Evolutionary conservation across 2,329 filamentous ascomycete species (phyloP).

Genomic region (Pseudogymnoascus sp.): DNA sequence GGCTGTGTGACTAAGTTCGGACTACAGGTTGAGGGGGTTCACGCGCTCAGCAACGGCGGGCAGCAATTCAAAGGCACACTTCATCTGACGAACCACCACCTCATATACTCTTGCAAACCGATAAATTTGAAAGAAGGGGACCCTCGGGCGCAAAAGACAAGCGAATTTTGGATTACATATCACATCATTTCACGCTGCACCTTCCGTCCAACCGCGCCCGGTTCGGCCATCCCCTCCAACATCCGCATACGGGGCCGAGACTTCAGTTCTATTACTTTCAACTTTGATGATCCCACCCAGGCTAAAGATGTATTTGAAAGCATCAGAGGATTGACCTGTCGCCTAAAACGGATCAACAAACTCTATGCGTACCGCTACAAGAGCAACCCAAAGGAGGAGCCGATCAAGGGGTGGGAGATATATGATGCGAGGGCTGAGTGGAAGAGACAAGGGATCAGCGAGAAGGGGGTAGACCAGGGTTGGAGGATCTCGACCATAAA

Average conservation of each 20-base stretch:
- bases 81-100: constrained; percentile 56
- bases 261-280: constrained; percentile 89
- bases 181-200: constrained; percentile 80
- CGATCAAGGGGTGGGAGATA: constrained; percentile 70
- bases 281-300: constrained; percentile 65
- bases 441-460: constrained; percentile 76
- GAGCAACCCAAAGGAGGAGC: constrained; percentile 63
- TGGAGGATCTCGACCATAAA: constrained; percentile 94
- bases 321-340: constrained; percentile 74
- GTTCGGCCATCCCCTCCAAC: constrained; percentile 64
- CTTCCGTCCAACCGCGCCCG: constrained; percentile 63
- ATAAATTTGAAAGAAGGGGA: constrained; percentile 28
- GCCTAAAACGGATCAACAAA: constrained; percentile 73
- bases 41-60: constrained; percentile 52
- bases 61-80: constrained; percentile 49
- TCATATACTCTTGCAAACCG: constrained; percentile 30
- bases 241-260: constrained; percentile 86
- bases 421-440: constrained; percentile 86
- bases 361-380: constrained; percentile 85
- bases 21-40: constrained; percentile 50
- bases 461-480: constrained; percentile 67
- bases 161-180: constrained; percentile 89
- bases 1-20: constrained; percentile 13
- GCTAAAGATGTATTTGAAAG: constrained; percentile 84
- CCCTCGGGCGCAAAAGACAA: constrained; percentile 37